Evolutionary conservation across 2,329 filamentous ascomycete species (phyloP).

Genomic region (Scytalidium sp.): DNA sequence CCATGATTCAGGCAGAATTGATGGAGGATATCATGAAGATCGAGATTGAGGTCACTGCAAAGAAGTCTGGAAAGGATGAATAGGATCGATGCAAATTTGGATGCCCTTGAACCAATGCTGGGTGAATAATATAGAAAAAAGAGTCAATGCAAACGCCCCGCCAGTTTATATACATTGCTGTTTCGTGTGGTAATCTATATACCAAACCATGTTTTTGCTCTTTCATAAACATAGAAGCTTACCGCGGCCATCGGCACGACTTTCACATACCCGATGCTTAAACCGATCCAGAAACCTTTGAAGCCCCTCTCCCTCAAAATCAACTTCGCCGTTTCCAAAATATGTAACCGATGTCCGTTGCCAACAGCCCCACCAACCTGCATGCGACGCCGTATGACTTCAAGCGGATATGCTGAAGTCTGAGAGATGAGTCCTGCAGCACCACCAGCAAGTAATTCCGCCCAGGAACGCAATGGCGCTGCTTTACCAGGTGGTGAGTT

Average conservation of each 20-base stretch:
- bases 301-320: constrained; percentile 76
- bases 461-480: constrained; percentile 76
- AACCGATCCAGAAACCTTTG: constrained; percentile 84
- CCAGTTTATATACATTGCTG: constrained; percentile 8
- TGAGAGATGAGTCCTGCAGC: constrained; percentile 86
- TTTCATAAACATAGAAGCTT: constrained; percentile 64
- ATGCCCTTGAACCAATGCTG: no score
- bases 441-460: constrained; percentile 81
- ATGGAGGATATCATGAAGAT: constrained; percentile 47
- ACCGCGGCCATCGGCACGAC: constrained; percentile 83
- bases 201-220: constrained; percentile 59
- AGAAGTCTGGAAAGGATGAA: constrained; percentile 32
- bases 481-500: constrained; percentile 57
- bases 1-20: constrained; percentile 48
- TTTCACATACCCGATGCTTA: constrained; percentile 95
- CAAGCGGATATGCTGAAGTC: constrained; percentile 88
- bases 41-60: constrained; percentile 22
- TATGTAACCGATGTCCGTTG: constrained; percentile 75
- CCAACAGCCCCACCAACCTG: constrained; percentile 94
- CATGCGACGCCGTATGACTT: constrained; percentile 90
- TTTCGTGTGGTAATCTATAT: constrained; percentile 45
- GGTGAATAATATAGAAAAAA: not conserved
- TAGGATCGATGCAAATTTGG: no score
- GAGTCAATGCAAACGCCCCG: not conserved
- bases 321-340: constrained; percentile 72